These are phyloP conservation scores for Coniella vitis DNA, from an alignment of 2,329 filamentous ascomycete species.

Conservation along the genomic window DNA sequence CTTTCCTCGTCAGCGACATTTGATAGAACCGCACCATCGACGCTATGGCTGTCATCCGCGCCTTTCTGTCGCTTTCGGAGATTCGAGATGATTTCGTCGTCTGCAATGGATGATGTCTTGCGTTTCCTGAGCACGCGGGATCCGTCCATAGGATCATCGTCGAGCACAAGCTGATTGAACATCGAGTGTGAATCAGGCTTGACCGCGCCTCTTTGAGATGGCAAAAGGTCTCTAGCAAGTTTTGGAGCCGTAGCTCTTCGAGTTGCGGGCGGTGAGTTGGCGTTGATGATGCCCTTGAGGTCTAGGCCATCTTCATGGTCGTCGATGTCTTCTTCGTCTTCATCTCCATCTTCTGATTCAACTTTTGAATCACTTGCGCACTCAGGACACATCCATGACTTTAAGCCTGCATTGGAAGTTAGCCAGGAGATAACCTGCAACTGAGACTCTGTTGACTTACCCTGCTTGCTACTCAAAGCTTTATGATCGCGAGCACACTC, in stretches of 20 bases:
- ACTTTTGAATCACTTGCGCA: constrained; percentile 30
- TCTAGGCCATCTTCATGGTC: constrained; percentile 20
- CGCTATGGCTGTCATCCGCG: constrained; percentile 35
- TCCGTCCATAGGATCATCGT: constrained; percentile 68
- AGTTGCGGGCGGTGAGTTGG: constrained; percentile 32
- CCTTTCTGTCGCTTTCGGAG: constrained; percentile 49
- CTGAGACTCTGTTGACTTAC: constrained; percentile 38
- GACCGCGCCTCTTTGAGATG: constrained; percentile 56
- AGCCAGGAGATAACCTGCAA: constrained; percentile 17
- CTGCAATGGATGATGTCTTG: constrained; percentile 67
- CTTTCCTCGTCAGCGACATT: constrained; percentile 26
- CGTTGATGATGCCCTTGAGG: constrained; percentile 26
- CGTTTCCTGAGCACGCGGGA: constrained; percentile 75
- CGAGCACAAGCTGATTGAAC: constrained; percentile 65
- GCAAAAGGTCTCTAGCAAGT: constrained; percentile 64
- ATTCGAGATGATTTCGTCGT: constrained; percentile 48
- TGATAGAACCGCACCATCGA: constrained; percentile 21
- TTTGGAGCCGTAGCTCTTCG: constrained; percentile 56
- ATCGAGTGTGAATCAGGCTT: constrained; percentile 69
- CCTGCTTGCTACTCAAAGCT: constrained; percentile 53
- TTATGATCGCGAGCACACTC: constrained; percentile 76
- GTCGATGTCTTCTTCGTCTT: constrained; percentile 22
- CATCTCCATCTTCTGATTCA: constrained; percentile 24
- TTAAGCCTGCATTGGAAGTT: constrained; percentile 28
- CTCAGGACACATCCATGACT: constrained; percentile 46